A percentile compares a stretch with the other conserved stretches of the same genome.
Evolutionary conservation across 768 basidiomycete genomes (phyloP).

Genomic region (Brasilioporus rufonigricans): DNA sequence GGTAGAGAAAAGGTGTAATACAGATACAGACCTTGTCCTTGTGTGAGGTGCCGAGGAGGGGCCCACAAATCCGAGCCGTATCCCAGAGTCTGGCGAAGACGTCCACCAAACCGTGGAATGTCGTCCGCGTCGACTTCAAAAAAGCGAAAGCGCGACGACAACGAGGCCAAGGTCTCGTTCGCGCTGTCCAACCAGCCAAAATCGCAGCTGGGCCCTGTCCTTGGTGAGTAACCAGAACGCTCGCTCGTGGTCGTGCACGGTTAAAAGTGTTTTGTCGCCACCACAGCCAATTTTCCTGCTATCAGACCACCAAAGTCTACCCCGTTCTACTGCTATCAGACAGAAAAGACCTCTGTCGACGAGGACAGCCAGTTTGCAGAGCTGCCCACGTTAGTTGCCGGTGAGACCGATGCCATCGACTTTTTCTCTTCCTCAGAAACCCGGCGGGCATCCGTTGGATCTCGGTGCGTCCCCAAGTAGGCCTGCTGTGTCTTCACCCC

Average conservation of each 20-base stretch:
- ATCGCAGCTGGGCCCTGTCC: conserved; percentile 46
- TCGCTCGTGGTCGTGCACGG: conserved; percentile 27
- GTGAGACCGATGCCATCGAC: conserved; percentile 82
- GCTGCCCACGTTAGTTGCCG: conserved; percentile 54
- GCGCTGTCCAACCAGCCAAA: conserved; percentile 34
- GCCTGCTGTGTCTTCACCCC: conserved; percentile 1
- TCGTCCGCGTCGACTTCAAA: conserved; percentile 31
- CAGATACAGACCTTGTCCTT: conserved; percentile 22
- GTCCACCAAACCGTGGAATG: conserved; percentile 21
- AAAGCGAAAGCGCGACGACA: conserved; percentile 50
- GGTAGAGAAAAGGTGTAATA: neutral
- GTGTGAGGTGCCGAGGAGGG: conserved; percentile 17
- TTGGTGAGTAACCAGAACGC: conserved; percentile 39
- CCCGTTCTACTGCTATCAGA: conserved; percentile 60
- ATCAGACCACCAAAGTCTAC: conserved; percentile 56
- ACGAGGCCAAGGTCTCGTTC: conserved; percentile 35
- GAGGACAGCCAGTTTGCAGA: conserved; percentile 32
- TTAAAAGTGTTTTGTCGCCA: conserved; percentile 12
- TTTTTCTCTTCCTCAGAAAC: conserved; percentile 66
- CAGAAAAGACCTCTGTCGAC: conserved; percentile 26
- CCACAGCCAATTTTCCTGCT: conserved; percentile 62
- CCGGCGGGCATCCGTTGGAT: conserved; percentile 52
- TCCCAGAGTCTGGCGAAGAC: conserved; percentile 5
- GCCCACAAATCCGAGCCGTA: neutral
- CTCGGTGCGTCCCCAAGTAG: conserved; percentile 51